Conservation (phyloP, 148 eudicot species). For the Persicaria tinctoria region DNA sequence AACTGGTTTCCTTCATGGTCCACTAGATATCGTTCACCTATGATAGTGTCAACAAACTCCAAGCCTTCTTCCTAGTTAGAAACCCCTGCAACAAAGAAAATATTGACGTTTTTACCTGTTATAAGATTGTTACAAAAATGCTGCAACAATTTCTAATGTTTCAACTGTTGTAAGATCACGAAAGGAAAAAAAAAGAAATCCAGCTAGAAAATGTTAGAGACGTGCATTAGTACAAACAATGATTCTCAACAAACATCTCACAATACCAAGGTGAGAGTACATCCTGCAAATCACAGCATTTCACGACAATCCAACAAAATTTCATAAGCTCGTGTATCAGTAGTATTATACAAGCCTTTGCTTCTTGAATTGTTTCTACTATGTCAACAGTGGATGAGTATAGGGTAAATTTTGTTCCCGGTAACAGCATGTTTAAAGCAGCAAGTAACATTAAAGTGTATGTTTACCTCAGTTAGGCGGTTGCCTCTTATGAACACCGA, state of each 20-base stretch:
- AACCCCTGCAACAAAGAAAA: slow-evolving; percentile 23
- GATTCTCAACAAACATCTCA: neutral
- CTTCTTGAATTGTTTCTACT: too few species aligned
- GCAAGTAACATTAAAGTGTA: neutral
- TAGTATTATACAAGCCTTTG: too few species aligned
- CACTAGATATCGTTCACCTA: slow-evolving; percentile 19
- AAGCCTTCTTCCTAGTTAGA: slow-evolving; percentile 20
- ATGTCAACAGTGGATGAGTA: too few species aligned
- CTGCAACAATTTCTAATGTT: neutral
- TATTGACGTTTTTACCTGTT: neutral
- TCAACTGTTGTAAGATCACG: neutral
- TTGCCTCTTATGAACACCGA: slow-evolving; percentile 43
- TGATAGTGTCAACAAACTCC: slow-evolving; percentile 8
- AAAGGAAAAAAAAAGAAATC: too few species aligned
- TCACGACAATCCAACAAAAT: too few species aligned
- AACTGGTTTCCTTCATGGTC: slow-evolving; percentile 17
- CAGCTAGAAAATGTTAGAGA: neutral
- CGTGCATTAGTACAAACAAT: neutral
- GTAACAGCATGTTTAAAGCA: neutral
- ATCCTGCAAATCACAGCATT: too few species aligned
- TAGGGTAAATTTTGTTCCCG: too few species aligned
- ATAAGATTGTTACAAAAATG: neutral
- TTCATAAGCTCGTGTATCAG: too few species aligned
- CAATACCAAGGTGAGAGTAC: neutral
- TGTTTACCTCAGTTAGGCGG: slow-evolving; percentile 49